These are phyloP conservation scores for Solanum sparsipilum DNA, from an alignment of 257 asterid species.

Conservation along the genomic window DNA sequence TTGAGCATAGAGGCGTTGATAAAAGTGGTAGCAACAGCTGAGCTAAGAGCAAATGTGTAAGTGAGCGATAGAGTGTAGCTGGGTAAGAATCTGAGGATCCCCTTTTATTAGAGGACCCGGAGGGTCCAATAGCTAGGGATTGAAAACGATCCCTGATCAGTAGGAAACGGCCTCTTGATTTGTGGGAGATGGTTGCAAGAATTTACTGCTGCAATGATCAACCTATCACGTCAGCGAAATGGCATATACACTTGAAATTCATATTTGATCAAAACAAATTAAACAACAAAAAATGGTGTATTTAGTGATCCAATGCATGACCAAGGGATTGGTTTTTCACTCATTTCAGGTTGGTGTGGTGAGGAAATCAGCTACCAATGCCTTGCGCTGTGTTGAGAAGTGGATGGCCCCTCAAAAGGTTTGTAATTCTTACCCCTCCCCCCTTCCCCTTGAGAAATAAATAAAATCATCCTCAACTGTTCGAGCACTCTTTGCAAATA, in stretches of 20 bases:
- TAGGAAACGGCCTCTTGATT: not conserved
- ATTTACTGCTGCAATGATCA: not conserved
- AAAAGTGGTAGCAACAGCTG: not conserved
- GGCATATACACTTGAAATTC: not conserved
- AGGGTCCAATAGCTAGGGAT: not conserved
- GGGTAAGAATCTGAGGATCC: not conserved
- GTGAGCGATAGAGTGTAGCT: not conserved
- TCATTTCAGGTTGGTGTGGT: slow-evolving; percentile 63
- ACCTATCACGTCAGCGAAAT: not conserved
- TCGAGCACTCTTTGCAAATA: not conserved
- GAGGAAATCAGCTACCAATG: slow-evolving; percentile 47
- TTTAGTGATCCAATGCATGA: not conserved
- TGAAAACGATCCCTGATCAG: not conserved
- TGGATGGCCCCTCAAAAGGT: slow-evolving; percentile 94
- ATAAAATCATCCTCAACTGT: not conserved
- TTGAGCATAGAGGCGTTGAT: not conserved
- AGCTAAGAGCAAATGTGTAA: not conserved
- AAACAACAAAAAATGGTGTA: not conserved
- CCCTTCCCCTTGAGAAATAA: not conserved
- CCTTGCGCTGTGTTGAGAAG: slow-evolving; percentile 39
- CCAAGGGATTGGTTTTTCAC: not conserved
- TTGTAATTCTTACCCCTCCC: not conserved
- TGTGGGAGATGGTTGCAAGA: not conserved
- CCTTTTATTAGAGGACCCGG: not conserved
- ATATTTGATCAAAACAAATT: not conserved